phyloP scores from a whole-genome alignment of 768 basidiomycete genomes.

The Leccinum aurantiacum region DNA sequence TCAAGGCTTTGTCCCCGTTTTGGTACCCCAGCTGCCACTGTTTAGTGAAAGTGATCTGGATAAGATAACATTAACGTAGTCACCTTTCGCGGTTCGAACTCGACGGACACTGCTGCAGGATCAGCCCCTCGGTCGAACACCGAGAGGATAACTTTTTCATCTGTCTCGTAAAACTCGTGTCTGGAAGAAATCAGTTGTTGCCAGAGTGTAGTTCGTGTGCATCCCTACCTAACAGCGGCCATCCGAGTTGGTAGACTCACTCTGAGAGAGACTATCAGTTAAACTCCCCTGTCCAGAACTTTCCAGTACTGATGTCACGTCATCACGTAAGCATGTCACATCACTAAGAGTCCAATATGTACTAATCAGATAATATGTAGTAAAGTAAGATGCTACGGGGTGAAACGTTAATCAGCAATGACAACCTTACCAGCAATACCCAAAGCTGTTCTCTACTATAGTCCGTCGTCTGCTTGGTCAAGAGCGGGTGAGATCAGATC shows the following conservation, averaged over 20 bases:
- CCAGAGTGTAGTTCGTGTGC: not conserved
- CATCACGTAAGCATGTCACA: not conserved
- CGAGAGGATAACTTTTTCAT: slow-evolving; percentile 69
- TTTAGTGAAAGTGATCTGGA: slow-evolving; percentile 6
- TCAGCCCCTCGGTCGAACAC: slow-evolving; percentile 80
- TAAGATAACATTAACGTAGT: slow-evolving; percentile 7
- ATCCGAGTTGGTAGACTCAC: slow-evolving; percentile 15
- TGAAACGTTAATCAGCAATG: not conserved
- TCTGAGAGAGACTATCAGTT: not conserved
- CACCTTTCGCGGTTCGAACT: slow-evolving; percentile 67
- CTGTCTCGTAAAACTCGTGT: slow-evolving; percentile 88
- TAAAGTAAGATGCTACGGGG: not conserved
- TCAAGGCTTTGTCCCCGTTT: slow-evolving; percentile 68
- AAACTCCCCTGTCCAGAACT: slow-evolving; percentile 22
- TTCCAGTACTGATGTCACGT: slow-evolving; percentile 31
- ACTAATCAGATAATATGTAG: not conserved
- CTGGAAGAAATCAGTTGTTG: slow-evolving; percentile 35
- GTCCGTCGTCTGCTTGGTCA: slow-evolving; percentile 60
- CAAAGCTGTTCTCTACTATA: slow-evolving; percentile 83
- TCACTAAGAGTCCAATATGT: not conserved
- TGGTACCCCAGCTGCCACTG: slow-evolving; percentile 40
- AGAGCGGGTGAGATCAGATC: slow-evolving; percentile 49
- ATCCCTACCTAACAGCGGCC: slow-evolving; percentile 29
- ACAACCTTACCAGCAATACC: slow-evolving; percentile 37
- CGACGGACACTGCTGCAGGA: slow-evolving; percentile 57